Base-by-base conservation (phyloP, 1,139 yeast genomes). In the Diutina siamensis region DNA sequence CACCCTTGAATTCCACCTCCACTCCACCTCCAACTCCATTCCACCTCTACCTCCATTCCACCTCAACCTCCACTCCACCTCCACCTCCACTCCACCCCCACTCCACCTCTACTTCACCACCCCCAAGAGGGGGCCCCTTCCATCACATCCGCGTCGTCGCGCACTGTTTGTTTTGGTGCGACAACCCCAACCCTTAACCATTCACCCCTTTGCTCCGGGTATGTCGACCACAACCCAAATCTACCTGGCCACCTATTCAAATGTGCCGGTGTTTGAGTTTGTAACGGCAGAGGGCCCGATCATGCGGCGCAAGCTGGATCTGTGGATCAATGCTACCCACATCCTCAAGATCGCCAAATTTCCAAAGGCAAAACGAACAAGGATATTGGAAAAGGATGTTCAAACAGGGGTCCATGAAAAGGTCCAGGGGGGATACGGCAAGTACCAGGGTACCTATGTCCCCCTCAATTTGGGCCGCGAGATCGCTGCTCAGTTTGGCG, bases 391-490 rank as follows among this genome's bases (percentile, higher is more conserved):
- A 58, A 80, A 80, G 52, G 97, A 88, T 57, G 86, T 89, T n/a
- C 88, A 79, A 51, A 76, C 80, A 1, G 94, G 94, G 27, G 70
- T 70, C 36, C 95, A 87, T 61, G 97, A 89, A 59, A 89, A 88
- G 59, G 92, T 89, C 12, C 96, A 88, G 63, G 97, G 96, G 44
- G 97, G 96, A 0, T 86, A 88, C 58, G 97, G 97, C 13, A 83
- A 87, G 58, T 86, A 85, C 60, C 97, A 89, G 63, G 97, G 97
- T 1, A 86, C 97, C 0, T 92, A 96, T 87, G 83, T 88, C 20
- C 94, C 96, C 0, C 66, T 76, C 50, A 73, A 74, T 25, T 64
- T 83, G 31, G 86, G 89, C 0, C 10, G 42, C 7, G 68, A 67
- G 45, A 80, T 79, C 55, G 55, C 55, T 22, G 45, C 42, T 10